These are phyloP conservation scores for Aspergillus awamori DNA, from an alignment of 2,329 filamentous ascomycete genomes.

Conservation along the genomic window DNA sequence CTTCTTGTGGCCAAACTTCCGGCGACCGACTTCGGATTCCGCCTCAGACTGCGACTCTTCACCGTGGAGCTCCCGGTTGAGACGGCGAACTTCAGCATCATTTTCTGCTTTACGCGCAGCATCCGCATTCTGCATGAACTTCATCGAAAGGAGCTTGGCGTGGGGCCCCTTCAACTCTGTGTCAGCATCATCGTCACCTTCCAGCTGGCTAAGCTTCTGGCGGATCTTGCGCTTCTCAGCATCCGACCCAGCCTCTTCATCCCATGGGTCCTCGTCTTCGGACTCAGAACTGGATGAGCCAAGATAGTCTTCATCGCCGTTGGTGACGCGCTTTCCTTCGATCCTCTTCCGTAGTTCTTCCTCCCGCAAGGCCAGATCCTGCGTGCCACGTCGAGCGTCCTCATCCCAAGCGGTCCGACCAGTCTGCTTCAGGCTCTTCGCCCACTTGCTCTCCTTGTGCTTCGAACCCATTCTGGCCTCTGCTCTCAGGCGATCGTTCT, in stretches of 20 bases:
- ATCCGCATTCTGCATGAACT: slow-evolving; percentile 93
- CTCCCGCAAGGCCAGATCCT: slow-evolving; percentile 78
- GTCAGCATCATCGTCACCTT: slow-evolving; percentile 51
- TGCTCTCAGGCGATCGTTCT: slow-evolving; percentile 73
- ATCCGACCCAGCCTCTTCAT: slow-evolving; percentile 53
- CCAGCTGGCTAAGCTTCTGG: slow-evolving; percentile 50
- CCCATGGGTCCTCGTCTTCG: slow-evolving; percentile 61
- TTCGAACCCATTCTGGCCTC: slow-evolving; percentile 83
- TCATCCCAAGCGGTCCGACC: slow-evolving; percentile 87
- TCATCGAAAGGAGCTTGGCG: slow-evolving; percentile 77
- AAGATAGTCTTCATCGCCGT: slow-evolving; percentile 60
- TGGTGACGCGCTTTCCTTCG: slow-evolving; percentile 68
- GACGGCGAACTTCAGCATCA: slow-evolving; percentile 70
- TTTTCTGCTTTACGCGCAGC: slow-evolving; percentile 76
- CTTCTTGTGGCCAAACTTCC: slow-evolving; percentile 43
- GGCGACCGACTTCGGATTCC: slow-evolving; percentile 66
- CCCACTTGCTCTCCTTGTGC: slow-evolving; percentile 89
- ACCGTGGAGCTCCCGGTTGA: slow-evolving; percentile 70
- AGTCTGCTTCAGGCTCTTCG: slow-evolving; percentile 77
- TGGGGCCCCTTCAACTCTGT: slow-evolving; percentile 50
- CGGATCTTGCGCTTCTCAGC: slow-evolving; percentile 40
- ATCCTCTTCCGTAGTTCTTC: slow-evolving; percentile 81
- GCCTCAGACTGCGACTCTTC: slow-evolving; percentile 60
- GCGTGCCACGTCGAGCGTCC: slow-evolving; percentile 74
- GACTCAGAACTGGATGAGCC: slow-evolving; percentile 63